A percentile compares a stretch with the other conserved stretches of the same genome.
phyloP scores from a whole-genome alignment of 2,329 filamentous ascomycete genomes.

The Sporothrix pseudoabietina region DNA sequence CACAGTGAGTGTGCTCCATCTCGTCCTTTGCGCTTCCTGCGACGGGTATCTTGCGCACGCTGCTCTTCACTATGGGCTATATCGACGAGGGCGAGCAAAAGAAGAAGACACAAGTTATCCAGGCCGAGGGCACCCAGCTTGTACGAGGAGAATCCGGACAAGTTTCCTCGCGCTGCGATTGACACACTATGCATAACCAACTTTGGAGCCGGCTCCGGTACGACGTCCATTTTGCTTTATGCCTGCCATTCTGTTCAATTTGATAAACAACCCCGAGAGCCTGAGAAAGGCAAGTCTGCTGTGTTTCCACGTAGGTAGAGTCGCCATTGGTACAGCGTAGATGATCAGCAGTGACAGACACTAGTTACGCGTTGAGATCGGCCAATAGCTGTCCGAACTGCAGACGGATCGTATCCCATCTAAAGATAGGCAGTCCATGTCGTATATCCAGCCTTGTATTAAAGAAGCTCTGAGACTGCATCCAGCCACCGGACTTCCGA shows the following conservation, averaged over 20 bases:
- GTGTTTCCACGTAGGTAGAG: background rate
- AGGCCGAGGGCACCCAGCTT: background rate
- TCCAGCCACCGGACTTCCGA: background rate
- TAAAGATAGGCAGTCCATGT: background rate
- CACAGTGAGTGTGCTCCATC: background rate
- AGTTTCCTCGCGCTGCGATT: background rate
- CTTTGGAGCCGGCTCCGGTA: background rate
- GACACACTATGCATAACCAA: background rate
- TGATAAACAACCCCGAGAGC: background rate
- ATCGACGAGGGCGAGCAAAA: background rate
- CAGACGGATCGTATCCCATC: background rate
- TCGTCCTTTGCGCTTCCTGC: background rate
- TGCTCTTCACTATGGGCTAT: background rate
- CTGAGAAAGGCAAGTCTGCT: background rate
- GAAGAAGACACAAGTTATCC: background rate
- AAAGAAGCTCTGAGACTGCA: slow-evolving; percentile 12
- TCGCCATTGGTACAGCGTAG: background rate
- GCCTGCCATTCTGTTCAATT: background rate
- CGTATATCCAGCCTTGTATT: background rate
- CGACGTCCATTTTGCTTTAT: background rate
- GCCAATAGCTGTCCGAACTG: background rate
- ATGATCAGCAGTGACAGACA: background rate
- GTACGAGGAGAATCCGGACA: background rate
- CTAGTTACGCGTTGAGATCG: slow-evolving; percentile 1
- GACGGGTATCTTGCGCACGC: background rate